Evolutionary conservation across 768 basidiomycete species (phyloP).

Genomic region (Suillus plorans): DNA sequence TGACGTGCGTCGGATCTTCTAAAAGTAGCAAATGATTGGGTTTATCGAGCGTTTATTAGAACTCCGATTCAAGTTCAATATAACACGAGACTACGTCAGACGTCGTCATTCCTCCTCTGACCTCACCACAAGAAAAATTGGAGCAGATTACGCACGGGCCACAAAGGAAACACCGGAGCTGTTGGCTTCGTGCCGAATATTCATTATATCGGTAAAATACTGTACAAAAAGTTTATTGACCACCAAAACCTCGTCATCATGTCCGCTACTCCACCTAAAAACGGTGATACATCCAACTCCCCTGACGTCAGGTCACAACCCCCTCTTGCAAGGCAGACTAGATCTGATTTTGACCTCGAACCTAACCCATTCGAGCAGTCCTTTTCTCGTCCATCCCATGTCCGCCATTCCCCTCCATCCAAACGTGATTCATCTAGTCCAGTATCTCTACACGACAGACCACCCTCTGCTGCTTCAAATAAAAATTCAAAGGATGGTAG

Average conservation of each 20-base stretch:
- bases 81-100: conserved; percentile 42
- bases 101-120: conserved; percentile 38
- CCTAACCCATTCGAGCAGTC: conserved; percentile 96
- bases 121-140: conserved; percentile 25
- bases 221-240: no score
- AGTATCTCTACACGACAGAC: conserved; percentile 35
- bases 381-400: conserved; percentile 66
- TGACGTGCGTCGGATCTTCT: conserved; percentile 38
- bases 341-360: conserved; percentile 74
- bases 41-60: conserved; percentile 25
- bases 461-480: conserved; percentile 33
- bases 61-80: conserved; percentile 44
- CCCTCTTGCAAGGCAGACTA: conserved; percentile 40
- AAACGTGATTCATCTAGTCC: conserved; percentile 32
- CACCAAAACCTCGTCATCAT: conserved; percentile 10
- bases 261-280: conserved; percentile 28
- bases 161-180: conserved; percentile 12
- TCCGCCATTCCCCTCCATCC: conserved; percentile 41
- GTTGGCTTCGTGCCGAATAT: not conserved
- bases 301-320: conserved; percentile 31
- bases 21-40: conserved; percentile 21
- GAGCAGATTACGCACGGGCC: conserved; percentile 31
- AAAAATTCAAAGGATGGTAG: conserved; percentile 30
- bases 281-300: conserved; percentile 38
- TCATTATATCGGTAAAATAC: no score